Evolutionary conservation across 192 early-diverging fungal species (phyloP).

Genomic region (Entomortierella chlamydospora): DNA sequence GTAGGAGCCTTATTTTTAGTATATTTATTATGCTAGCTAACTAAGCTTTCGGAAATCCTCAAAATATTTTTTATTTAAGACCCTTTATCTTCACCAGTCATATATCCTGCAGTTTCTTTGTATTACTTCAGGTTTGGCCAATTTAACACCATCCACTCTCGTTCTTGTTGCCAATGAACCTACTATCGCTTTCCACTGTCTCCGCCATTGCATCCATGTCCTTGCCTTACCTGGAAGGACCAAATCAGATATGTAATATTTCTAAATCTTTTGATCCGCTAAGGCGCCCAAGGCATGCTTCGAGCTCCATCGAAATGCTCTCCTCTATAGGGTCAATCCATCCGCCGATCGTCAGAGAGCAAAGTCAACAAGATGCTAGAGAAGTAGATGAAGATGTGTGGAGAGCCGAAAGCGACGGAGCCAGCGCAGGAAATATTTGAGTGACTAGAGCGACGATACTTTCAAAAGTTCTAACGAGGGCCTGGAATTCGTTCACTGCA

Average conservation of each 20-base stretch:
- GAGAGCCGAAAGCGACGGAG: background rate
- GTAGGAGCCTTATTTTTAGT: too few species aligned
- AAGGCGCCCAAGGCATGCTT: background rate
- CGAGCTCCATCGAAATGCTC: background rate
- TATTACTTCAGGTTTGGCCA: slow-evolving; percentile 2
- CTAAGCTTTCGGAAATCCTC: too few species aligned
- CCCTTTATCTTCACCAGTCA: too few species aligned
- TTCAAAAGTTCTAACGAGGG: too few species aligned
- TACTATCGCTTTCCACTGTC: background rate
- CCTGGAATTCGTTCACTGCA: too few species aligned
- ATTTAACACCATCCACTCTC: background rate
- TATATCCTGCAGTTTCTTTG: background rate
- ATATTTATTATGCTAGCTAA: too few species aligned
- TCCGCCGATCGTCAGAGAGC: background rate
- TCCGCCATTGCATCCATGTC: background rate
- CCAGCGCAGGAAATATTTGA: background rate
- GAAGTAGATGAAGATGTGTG: background rate
- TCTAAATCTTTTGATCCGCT: background rate
- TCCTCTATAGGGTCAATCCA: background rate
- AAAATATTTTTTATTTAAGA: too few species aligned
- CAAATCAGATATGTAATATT: background rate
- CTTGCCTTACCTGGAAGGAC: background rate
- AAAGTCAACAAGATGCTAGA: background rate
- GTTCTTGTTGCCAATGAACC: background rate
- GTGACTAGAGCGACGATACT: background rate